Evolutionary conservation across 306 rosid genomes (phyloP).

Genomic region (Prunus fruticosa): DNA sequence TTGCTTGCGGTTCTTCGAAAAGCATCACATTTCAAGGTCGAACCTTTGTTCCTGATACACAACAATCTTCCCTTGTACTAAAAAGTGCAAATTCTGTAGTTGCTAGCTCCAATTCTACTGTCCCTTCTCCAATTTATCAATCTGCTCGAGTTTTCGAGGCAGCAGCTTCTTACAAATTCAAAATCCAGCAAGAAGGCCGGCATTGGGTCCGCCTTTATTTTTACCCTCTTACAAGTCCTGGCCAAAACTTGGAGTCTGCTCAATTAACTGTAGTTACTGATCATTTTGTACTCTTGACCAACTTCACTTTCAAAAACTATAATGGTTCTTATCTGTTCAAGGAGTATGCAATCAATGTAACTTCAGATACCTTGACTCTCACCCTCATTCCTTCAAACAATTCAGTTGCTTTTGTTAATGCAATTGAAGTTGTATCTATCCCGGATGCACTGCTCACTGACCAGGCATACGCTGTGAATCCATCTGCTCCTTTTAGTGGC

Average conservation of each 20-base stretch:
- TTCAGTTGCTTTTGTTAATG: constrained; percentile 79
- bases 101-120: constrained; percentile 53
- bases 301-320: constrained; percentile 63
- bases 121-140: constrained; percentile 64
- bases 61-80: constrained; percentile 47
- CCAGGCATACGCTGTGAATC: constrained; percentile 69
- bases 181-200: constrained; percentile 50
- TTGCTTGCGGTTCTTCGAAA: constrained; percentile 77
- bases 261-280: constrained; percentile 67
- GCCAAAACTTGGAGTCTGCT: constrained; percentile 58
- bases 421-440: constrained; percentile 86
- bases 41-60: constrained; percentile 76
- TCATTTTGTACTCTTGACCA: constrained; percentile 72
- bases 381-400: constrained; percentile 69
- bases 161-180: constrained; percentile 60
- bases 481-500: constrained; percentile 57
- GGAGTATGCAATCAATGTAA: constrained; percentile 79
- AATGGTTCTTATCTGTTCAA: constrained; percentile 71
- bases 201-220: constrained; percentile 91
- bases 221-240: constrained; percentile 46
- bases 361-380: constrained; percentile 56
- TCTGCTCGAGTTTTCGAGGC: constrained; percentile 69
- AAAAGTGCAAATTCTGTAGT: constrained; percentile 53
- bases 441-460: constrained; percentile 70
- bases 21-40: constrained; percentile 62